phyloP scores from a whole-genome alignment of 2,329 filamentous ascomycete genomes.

The Fusarium continuum region DNA sequence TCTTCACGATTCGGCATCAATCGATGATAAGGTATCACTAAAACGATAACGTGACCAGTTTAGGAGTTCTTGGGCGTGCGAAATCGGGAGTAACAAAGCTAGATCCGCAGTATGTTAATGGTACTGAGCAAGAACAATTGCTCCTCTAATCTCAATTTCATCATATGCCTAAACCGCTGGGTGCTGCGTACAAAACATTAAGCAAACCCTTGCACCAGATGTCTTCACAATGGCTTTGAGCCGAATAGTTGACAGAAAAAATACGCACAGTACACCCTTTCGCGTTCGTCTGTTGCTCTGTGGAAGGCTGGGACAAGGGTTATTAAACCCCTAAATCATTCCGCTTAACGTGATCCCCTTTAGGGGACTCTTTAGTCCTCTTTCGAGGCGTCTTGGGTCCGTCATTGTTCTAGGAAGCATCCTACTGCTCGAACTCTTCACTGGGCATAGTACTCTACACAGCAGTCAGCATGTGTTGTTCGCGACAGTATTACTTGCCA shows the following conservation, averaged over 20 bases:
- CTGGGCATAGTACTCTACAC: slow-evolving; percentile 55
- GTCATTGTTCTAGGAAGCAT: too few species aligned
- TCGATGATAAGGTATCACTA: slow-evolving; percentile 42
- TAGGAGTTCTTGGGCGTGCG: background rate
- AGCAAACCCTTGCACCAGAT: slow-evolving; percentile 41
- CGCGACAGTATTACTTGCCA: background rate
- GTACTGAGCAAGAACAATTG: background rate
- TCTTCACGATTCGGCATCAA: slow-evolving; percentile 78
- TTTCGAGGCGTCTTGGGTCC: too few species aligned
- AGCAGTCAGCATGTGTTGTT: slow-evolving; percentile 19
- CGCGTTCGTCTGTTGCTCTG: too few species aligned
- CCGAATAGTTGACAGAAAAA: too few species aligned
- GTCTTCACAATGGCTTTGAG: too few species aligned
- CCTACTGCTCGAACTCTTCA: slow-evolving; percentile 56
- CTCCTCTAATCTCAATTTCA: too few species aligned
- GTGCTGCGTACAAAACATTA: slow-evolving; percentile 26
- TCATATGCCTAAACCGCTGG: too few species aligned
- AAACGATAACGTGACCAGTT: slow-evolving; percentile 4
- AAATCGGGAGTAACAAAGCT: background rate
- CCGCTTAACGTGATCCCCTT: too few species aligned
- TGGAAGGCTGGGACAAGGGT: too few species aligned
- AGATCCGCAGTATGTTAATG: background rate
- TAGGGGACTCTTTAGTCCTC: too few species aligned
- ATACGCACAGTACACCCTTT: too few species aligned
- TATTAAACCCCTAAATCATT: too few species aligned